Base-by-base conservation (phyloP, 371 early-diverging fungal genomes). In the Massospora cicadina region DNA sequence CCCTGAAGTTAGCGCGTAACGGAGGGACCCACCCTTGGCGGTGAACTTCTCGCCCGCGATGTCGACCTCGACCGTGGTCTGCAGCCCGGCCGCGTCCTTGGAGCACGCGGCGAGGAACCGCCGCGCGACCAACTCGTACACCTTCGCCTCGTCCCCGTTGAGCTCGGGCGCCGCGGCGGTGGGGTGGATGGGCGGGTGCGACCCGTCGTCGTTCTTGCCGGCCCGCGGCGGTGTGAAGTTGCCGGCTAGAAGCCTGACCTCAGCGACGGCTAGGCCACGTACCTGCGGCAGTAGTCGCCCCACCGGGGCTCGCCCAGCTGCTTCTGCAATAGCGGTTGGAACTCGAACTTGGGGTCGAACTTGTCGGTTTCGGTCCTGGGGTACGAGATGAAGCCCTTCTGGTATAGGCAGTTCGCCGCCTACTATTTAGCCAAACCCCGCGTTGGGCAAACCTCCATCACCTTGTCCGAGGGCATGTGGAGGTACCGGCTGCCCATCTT, bases 151-250 rank as follows among this genome's bases (percentile, higher is more conserved):
- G 31, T 91, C 82, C 1, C 86, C 88, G 0, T 70, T 70, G 30
- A 98, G 74, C 21, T 74, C 80, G 10, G 67, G 63, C 2, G 83
- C 84, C 25, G 78, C 79, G 24, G 78, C 84, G 0, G 92, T 86
- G 0, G 99, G 99, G 73, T 99, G 99, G 68, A 99, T 99, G 0
- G 99, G 99, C 5, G 97, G 97, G 85, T 99, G 99, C 0, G 99
- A 99, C 70, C 93, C 86, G 75, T 99, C 99, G 69, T 97, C 91
- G 69, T 93, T 84, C 54, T 80, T 83, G 1, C 99, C 99, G 31
- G 74, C 79, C 64, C 98, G 77, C 0, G 99, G 99, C 59, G 69
- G 64, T 66, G 76, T 69, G 71, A 94, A 94, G 29, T 82, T 82
- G 2, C 88, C 90, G 65, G 85, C 77, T 0, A 77, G 66, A 27